Evolutionary conservation across 192 early-diverging fungal genomes (phyloP), one percentile per base, ranked within the genome.

Genomic region (Backusella luteola): DNA sequence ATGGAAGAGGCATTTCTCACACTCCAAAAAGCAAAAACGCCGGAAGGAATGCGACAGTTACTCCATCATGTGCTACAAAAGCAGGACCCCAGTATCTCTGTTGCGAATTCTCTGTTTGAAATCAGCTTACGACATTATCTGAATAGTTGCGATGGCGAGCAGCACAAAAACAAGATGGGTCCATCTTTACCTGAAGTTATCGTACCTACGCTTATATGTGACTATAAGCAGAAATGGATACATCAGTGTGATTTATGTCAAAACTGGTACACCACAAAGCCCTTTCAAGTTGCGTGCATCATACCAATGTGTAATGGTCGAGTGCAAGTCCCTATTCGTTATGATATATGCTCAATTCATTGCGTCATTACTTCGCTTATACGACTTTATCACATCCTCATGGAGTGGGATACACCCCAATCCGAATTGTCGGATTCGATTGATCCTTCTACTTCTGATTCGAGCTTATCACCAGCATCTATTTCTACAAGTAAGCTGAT

Each of bases 321-420:
- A 12, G 4, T 80, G 14, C 56, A 76, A 29, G 69, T 80, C 15
- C 75, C 79, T 11, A 69, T 80, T 39, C 74, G 79, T 23, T 80
- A 59, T 8, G 44, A 41, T 19, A 38, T 80, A 46, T 80, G 79
- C 42, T 80, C 79, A 6, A 67, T 53, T n/a, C 23, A 71, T 1
- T 80, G 79, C 34, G 68, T 63, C 0, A 29, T 77, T 35, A 36
- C n/a, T 17, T 19, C 49, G 0, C 17, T 53, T 14, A 36, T 71
- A 32, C 34, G 38, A 34, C 19, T 77, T 36, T 38, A 77, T 38
- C 46, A 53, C 8, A 44, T 70, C n/a, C 23, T 49, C 1, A 53
- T 21, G 1, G 49, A 35, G 4, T 77, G 76, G 76, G 69, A 77
- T 29, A n/a, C 35, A 63, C 56, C 21, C 23, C 26, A 23, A 21